A percentile compares a stretch with the other conserved stretches of the same genome.
Conservation (phyloP, 108 stramenopile genomes). For the Skeletonema grethae region DNA sequence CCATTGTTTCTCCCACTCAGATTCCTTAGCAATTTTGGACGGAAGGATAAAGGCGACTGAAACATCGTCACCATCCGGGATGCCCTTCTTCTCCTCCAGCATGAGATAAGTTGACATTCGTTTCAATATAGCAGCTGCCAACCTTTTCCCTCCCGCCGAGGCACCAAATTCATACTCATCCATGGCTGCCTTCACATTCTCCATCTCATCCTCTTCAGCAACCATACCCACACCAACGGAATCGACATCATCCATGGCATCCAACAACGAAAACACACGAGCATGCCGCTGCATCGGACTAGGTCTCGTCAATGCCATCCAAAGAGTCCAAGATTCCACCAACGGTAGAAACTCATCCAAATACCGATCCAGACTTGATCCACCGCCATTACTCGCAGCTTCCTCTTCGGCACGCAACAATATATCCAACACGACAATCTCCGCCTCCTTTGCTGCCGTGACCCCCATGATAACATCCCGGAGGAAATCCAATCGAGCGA, state of each 20-base stretch:
- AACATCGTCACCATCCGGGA: constrained; percentile 7
- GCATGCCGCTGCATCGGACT: constrained; percentile 41
- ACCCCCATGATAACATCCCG: constrained; percentile 35
- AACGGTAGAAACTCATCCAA: constrained; percentile 44
- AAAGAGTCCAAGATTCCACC: constrained; percentile 45
- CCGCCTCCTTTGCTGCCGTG: constrained; percentile 49
- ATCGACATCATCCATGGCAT: constrained; percentile 48
- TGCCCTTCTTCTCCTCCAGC: constrained; percentile 30
- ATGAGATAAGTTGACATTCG: constrained; percentile 46
- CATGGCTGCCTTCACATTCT: constrained; percentile 27
- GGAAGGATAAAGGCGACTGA: neutral
- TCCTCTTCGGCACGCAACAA: constrained; percentile 41
- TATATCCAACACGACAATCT: constrained; percentile 50
- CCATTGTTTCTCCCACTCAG: constrained; percentile 22
- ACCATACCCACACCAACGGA: constrained; percentile 13
- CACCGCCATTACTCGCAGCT: constrained; percentile 5
- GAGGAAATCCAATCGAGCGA: constrained; percentile 43
- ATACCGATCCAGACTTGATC: constrained; percentile 13
- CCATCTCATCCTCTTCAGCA: constrained; percentile 3
- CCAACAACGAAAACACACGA: constrained; percentile 44
- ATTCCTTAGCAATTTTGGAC: neutral
- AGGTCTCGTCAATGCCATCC: constrained; percentile 55
- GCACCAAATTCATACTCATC: constrained; percentile 47
- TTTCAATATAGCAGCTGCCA: constrained; percentile 48
- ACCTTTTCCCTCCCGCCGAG: constrained; percentile 36